These are phyloP conservation scores for Shiraia sp. DNA, from an alignment of 2,329 filamentous ascomycete genomes.

Conservation along the genomic window DNA sequence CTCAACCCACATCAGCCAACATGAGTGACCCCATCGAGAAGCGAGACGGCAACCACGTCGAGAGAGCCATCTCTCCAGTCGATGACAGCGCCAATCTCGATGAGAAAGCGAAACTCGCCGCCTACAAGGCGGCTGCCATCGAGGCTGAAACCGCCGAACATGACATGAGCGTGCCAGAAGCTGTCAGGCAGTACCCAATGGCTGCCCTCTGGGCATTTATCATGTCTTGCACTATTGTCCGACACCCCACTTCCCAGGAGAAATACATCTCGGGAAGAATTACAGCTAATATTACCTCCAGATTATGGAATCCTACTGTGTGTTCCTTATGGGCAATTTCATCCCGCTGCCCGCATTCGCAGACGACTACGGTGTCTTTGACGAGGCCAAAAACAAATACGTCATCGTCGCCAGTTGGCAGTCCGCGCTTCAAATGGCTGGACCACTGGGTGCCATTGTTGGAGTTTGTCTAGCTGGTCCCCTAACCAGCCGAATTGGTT, in stretches of 20 bases:
- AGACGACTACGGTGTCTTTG: slow-evolving; percentile 51
- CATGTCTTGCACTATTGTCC: slow-evolving; percentile 60
- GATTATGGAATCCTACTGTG: slow-evolving; percentile 68
- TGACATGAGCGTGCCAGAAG: slow-evolving; percentile 54
- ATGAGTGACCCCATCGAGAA: slow-evolving; percentile 26
- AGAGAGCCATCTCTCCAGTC: slow-evolving; percentile 27
- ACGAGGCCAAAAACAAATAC: slow-evolving; percentile 18
- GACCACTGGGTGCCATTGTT: slow-evolving; percentile 63
- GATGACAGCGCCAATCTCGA: slow-evolving; percentile 29
- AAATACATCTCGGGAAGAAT: neutral
- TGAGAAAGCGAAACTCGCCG: slow-evolving; percentile 46
- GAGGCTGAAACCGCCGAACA: slow-evolving; percentile 61
- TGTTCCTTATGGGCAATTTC: slow-evolving; percentile 65
- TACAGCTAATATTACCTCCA: slow-evolving; percentile 34
- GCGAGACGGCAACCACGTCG: slow-evolving; percentile 13
- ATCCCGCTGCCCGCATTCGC: slow-evolving; percentile 56
- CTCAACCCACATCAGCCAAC: slow-evolving; percentile 21
- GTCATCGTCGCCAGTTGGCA: slow-evolving; percentile 61
- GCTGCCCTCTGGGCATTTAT: slow-evolving; percentile 60
- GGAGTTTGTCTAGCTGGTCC: slow-evolving; percentile 64
- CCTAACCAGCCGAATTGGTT: slow-evolving; percentile 62
- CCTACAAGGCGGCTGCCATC: slow-evolving; percentile 59
- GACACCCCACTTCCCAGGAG: slow-evolving; percentile 13
- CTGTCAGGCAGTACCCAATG: slow-evolving; percentile 57
- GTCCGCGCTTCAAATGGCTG: slow-evolving; percentile 59